Evolutionary conservation across 495 filamentous ascomycete species (phyloP).

Genomic region (Penicillium steckii): DNA sequence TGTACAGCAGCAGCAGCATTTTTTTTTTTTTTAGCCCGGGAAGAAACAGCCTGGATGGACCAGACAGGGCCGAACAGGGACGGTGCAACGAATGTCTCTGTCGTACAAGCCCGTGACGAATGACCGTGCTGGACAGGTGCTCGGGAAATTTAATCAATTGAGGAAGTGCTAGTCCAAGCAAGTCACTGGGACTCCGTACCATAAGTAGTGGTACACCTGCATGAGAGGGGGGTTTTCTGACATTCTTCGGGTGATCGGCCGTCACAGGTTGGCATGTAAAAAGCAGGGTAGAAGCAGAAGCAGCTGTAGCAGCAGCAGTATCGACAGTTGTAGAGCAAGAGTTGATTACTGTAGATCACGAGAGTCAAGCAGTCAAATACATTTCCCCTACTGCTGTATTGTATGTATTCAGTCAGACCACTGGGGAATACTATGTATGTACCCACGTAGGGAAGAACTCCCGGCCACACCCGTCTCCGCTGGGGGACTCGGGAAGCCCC

Average conservation of each 20-base stretch:
- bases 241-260: constrained; percentile 9
- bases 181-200: neutral
- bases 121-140: neutral
- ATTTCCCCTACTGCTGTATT: neutral
- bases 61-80: neutral
- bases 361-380: too few relatives aligned
- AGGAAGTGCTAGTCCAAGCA: constrained; percentile 1
- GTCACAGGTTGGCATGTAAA: constrained; percentile 2
- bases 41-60: neutral
- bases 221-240: neutral
- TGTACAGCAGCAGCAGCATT: neutral
- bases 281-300: neutral
- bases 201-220: constrained; percentile 15
- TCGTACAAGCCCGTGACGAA: neutral
- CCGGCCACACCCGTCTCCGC: constrained; percentile 12
- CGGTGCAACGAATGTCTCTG: neutral
- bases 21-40: neutral
- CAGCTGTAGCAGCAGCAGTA: neutral
- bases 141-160: constrained; percentile 10
- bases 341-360: too few relatives aligned
- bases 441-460: constrained; percentile 1
- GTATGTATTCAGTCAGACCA: neutral
- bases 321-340: neutral
- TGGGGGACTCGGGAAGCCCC: constrained; percentile 22
- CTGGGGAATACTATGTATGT: neutral